phyloP scores from a whole-genome alignment of 768 basidiomycete genomes.

The Pulveroboletus frians region DNA sequence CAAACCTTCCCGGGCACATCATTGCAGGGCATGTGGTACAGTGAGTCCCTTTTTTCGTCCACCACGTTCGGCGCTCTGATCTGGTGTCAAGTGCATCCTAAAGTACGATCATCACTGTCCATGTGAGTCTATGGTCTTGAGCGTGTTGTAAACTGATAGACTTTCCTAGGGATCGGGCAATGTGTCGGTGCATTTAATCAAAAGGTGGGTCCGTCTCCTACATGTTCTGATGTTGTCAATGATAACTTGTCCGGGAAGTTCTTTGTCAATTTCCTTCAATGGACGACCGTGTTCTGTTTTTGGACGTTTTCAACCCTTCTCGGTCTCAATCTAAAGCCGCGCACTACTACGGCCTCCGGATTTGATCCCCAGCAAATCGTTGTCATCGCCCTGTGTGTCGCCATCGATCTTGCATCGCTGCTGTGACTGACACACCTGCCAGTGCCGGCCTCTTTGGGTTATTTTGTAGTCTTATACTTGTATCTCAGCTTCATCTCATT shows the following conservation, averaged over 20 bases:
- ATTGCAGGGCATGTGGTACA: constrained; percentile 79
- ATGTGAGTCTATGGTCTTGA: constrained; percentile 43
- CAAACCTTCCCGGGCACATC: constrained; percentile 74
- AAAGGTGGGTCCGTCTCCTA: constrained; percentile 45
- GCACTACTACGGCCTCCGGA: constrained; percentile 16
- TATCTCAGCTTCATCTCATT: constrained; percentile 59
- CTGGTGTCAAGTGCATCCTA: constrained; percentile 56
- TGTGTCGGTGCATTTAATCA: constrained; percentile 93
- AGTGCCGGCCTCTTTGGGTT: constrained; percentile 69
- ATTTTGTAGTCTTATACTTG: constrained; percentile 57
- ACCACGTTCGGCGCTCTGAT: background rate
- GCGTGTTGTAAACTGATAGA: background rate
- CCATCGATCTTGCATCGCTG: background rate
- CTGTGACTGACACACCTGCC: constrained; percentile 7
- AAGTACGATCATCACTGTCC: constrained; percentile 90
- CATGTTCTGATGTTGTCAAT: background rate
- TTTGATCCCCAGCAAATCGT: constrained; percentile 68
- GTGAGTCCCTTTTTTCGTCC: constrained; percentile 38
- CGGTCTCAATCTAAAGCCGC: constrained; percentile 40
- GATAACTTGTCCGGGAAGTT: constrained; percentile 41
- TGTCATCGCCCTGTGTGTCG: constrained; percentile 65
- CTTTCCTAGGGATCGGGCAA: constrained; percentile 74
- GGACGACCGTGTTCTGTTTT: constrained; percentile 51
- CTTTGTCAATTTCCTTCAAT: constrained; percentile 77
- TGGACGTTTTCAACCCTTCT: constrained; percentile 64